Evolutionary conservation across 768 basidiomycete genomes (phyloP), one percentile per base, ranked within the genome.

Genomic region (Amanita thiersii): DNA sequence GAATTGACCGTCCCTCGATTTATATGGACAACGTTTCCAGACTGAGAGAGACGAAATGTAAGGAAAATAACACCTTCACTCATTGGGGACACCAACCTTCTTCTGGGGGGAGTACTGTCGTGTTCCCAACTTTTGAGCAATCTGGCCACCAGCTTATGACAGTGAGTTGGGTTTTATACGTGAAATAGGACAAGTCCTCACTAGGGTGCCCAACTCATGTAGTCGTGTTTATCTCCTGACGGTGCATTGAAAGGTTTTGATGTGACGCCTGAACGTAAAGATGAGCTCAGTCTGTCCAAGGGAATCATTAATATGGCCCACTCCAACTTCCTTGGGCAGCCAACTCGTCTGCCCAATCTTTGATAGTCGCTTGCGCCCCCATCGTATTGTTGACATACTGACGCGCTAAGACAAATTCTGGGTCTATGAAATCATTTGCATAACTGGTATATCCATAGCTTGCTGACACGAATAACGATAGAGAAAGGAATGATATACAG

Each of bases 141-240:
- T 81, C 65, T 0, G 80, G 79, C 79, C 80, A 81, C 56, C 64
- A 73, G 45, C 77, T 78, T 44, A n/a, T 3, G 0, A 20, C n/a
- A 24, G 18, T 23, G 17, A 23, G 19, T 35, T 4, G 37, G 28
- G 0, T 26, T 31, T 25, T 33, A 15, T 2, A 20, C 3, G n/a
- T 36, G 19, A 31, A 20, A 37, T 8, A 6, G 37, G 21, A 43
- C 4, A 34, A 37, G 25, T 34, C 54, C 75, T 34, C 56, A 80
- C 79, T 81, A 83, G 29, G 81, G 79, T 10, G 78, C 74, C 74
- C 76, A 81, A 53, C 78, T 80, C 70, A 81, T 66, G 52, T 79
- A 83, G 52, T 81, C 79, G 46, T 78, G 73, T 24, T 64, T 64
- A 51, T 77, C 62, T 1, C 74, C 73, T 14, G 70, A 68, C 2